A percentile compares a stretch with the other conserved stretches of the same genome.
phyloP scores from a whole-genome alignment of 2,329 filamentous ascomycete genomes.

The Harringtonia aguacate region DNA sequence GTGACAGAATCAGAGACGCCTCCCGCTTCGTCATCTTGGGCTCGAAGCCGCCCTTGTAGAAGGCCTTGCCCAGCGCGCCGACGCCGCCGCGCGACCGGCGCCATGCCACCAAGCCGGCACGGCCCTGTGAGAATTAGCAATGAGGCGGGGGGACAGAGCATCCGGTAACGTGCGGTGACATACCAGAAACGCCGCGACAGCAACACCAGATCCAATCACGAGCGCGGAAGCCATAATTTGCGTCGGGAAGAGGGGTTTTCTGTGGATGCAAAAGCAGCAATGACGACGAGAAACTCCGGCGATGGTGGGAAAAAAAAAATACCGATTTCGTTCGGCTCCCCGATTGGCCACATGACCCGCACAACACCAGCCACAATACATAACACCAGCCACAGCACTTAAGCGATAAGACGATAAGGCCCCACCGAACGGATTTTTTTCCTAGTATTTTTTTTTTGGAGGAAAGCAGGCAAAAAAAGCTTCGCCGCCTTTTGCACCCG shows the following conservation, averaged over 20 bases:
- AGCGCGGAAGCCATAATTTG: conserved; percentile 46
- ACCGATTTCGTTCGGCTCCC: too few relatives aligned
- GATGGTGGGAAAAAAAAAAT: too few relatives aligned
- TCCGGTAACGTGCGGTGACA: not conserved
- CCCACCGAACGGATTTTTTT: conserved; percentile 11
- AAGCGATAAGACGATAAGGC: conserved; percentile 12
- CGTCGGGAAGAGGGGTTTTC: conserved; percentile 7
- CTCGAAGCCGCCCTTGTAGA: conserved; percentile 99
- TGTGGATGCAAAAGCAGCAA: not conserved
- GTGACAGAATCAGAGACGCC: conserved; percentile 79
- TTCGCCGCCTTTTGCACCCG: conserved; percentile 9
- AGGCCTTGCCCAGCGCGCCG: conserved; percentile 76
- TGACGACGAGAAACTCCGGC: not conserved
- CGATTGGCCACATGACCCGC: too few relatives aligned
- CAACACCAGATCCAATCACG: conserved; percentile 48
- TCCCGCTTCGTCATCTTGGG: conserved; percentile 86
- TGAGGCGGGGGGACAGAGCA: not conserved
- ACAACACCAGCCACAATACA: too few relatives aligned
- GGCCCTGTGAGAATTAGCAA: conserved; percentile 50
- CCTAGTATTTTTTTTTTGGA: conserved; percentile 7
- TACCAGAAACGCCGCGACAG: conserved; percentile 56
- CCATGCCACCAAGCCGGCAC: conserved; percentile 82
- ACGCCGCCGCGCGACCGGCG: conserved; percentile 70
- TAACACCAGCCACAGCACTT: not conserved
- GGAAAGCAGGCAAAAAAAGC: conserved; percentile 6